Base-by-base conservation (phyloP, 306 rosid species). In the Purshia tridentata region DNA sequence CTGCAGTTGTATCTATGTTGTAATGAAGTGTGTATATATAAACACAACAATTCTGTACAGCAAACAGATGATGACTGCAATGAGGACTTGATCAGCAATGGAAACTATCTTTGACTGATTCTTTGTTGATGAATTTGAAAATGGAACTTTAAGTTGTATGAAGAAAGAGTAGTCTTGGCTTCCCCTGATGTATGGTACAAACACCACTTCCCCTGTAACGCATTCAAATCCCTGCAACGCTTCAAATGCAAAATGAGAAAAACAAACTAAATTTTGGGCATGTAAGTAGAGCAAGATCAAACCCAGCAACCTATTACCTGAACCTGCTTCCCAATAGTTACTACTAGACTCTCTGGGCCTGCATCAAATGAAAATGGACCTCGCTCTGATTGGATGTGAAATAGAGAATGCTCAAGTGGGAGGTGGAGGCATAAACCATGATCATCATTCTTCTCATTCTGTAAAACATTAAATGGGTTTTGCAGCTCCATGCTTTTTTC, bases 231-330 rank as follows among this genome's bases (percentile, higher is more conserved):
- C 67, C 2, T 89, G 82, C 40, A 4, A 37, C 6, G 70, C 92
- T 84, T 89, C 89, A 81, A 70, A 70, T 20, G 40, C 61, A 70
- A 59, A 57, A 80, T 7, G 65, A 82, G 42, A 62, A 74, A 74
- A 64, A 16, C 46, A 37, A 65, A 47, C 16, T 51, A 46, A 72
- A 52, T 19, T 39, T 13, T 16, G 19, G 47, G 6, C 6, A 44
- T 9, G 12, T 13, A 8, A 62, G 50, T 41, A n/a, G 49, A 69
- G 62, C 50, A 15, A 37, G 47, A 19, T 11, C 59, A 10, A 69
- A 40, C 16, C 2, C 8, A 67, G 61, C 76, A 84, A 93, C 96
- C 98, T 86, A 59, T 78, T 87, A 93, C 97, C 98, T 86, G 76
- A 39, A 91, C 73, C 61, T 87, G 97, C 72, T 84, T 85, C 64